phyloP scores from a whole-genome alignment of 306 rosid species.

The Trifolium pratense region DNA sequence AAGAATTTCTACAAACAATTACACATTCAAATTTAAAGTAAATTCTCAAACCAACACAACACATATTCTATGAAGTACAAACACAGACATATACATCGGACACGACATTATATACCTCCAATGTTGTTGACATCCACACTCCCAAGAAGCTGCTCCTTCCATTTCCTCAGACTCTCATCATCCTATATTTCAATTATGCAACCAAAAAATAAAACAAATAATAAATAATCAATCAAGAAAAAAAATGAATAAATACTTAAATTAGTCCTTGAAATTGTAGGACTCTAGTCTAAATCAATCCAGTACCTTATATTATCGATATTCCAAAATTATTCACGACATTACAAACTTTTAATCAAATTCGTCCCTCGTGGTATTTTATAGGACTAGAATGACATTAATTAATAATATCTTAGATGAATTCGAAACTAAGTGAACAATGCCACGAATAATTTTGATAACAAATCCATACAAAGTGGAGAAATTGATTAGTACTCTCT shows the following conservation, averaged over 20 bases:
- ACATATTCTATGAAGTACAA: neutral
- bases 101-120: conserved; percentile 15
- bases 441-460: no score
- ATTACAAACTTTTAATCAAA: neutral
- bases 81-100: neutral
- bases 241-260: neutral
- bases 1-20: conserved; percentile 57
- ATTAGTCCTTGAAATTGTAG: neutral
- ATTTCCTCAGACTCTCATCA: conserved; percentile 30
- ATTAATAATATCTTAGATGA: no score
- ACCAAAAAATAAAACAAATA: neutral
- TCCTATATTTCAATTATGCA: conserved; percentile 13
- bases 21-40: neutral
- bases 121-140: conserved; percentile 32
- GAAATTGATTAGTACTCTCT: no score
- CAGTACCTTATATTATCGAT: neutral
- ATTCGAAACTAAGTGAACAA: neutral
- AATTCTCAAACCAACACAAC: neutral
- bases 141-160: conserved; percentile 28
- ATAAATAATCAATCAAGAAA: neutral
- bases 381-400: no score
- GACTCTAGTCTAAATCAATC: neutral
- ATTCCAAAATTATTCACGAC: no score
- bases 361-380: neutral
- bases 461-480: no score